A percentile compares a stretch with the other conserved stretches of the same genome.
Conservation (phyloP, 441 rosid genomes). For the Arabidopsis lyrata region DNA sequence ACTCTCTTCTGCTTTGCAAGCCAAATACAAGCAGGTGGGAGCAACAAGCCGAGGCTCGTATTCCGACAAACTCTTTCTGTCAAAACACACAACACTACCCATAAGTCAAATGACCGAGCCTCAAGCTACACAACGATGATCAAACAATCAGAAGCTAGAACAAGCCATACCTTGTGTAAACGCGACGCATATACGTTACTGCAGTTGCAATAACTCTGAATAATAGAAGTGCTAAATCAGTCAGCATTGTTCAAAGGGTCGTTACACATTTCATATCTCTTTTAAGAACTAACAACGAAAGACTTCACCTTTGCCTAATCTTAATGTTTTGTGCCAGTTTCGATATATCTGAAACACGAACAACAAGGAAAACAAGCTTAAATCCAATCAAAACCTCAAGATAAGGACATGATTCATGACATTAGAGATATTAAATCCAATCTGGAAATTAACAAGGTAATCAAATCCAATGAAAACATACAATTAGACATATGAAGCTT, state of each 20-base stretch:
- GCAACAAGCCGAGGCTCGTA: conserved; percentile 95
- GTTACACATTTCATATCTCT: neutral
- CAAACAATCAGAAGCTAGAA: conserved; percentile 1
- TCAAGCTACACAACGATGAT: neutral
- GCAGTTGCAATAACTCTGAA: conserved; percentile 97
- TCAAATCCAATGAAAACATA: conserved; percentile 39
- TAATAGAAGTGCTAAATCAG: conserved; percentile 6
- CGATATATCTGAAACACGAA: conserved; percentile 62
- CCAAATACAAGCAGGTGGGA: conserved; percentile 95
- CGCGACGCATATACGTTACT: conserved; percentile 91
- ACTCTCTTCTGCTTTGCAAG: conserved; percentile 98
- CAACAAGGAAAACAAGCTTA: neutral
- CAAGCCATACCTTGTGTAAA: conserved; percentile 71
- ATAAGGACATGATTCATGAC: conserved; percentile 3
- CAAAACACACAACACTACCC: conserved; percentile 25
- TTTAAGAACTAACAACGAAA: neutral
- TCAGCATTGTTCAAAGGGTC: conserved; percentile 28
- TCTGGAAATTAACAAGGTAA: conserved; percentile 1
- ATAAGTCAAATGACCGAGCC: conserved; percentile 24
- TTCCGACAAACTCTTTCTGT: conserved; percentile 89
- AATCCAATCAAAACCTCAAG: conserved; percentile 4
- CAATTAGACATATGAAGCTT: conserved; percentile 89
- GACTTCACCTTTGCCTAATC: conserved; percentile 86
- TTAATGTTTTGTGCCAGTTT: conserved; percentile 78
- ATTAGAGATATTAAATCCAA: neutral